Conservation (phyloP, 257 asterid genomes). For the Striga asiatica region DNA sequence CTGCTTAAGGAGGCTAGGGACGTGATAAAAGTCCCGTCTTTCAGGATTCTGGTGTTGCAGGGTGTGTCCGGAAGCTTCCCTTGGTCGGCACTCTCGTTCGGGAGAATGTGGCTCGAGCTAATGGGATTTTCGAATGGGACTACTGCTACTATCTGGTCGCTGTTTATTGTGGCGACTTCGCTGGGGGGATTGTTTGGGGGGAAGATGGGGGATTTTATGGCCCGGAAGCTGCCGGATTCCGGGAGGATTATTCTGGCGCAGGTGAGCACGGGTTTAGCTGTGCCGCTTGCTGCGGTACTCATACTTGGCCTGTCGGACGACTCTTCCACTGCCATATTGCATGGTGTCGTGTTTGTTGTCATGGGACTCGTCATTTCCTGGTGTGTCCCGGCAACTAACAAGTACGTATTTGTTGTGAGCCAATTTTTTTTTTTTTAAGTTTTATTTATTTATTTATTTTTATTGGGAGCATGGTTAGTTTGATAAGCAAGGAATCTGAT, state of each 20-base stretch:
- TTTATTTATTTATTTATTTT: too few species aligned
- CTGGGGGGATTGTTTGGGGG: constrained; percentile 78
- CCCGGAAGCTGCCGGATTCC: constrained; percentile 52
- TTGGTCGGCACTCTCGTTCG: constrained; percentile 64
- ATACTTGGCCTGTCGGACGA: constrained; percentile 61
- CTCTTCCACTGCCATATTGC: constrained; percentile 38
- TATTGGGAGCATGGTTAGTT: too few species aligned
- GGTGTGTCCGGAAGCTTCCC: constrained; percentile 78
- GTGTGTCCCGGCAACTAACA: constrained; percentile 86
- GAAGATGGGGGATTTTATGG: constrained; percentile 61
- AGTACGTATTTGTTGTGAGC: constrained; percentile 52
- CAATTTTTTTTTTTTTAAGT: too few species aligned
- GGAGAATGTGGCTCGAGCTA: constrained; percentile 78
- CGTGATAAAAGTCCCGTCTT: constrained; percentile 50
- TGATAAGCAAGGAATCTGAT: too few species aligned
- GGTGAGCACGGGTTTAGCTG: constrained; percentile 70
- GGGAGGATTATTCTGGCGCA: constrained; percentile 75
- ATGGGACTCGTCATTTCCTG: constrained; percentile 68
- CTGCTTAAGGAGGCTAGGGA: constrained; percentile 58
- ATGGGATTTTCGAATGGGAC: constrained; percentile 71
- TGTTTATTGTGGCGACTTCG: constrained; percentile 53
- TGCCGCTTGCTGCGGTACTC: constrained; percentile 69
- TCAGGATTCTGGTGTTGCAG: constrained; percentile 59
- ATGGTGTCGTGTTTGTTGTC: constrained; percentile 58
- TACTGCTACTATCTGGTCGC: constrained; percentile 56